Base-by-base conservation (phyloP, 2,329 filamentous ascomycete species). In the Monilinia aucupariae region DNA sequence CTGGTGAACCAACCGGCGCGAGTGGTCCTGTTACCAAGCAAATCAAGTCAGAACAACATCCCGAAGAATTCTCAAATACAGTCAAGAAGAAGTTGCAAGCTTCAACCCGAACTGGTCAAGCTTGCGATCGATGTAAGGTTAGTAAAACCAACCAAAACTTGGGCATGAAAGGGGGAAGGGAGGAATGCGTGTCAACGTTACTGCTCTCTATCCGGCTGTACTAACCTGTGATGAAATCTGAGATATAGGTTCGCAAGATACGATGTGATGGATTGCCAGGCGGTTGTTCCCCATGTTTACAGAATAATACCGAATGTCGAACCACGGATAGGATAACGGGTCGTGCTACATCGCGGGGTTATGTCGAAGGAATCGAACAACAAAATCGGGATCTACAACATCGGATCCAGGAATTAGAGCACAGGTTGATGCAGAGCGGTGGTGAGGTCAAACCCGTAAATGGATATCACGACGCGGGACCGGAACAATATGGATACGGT, bases 321-420 rank as follows among this genome's bases (percentile, higher is more conserved):
- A 92, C 92, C 61, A 96, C 91, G 64, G 91, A 96, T 75, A 86
- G 91, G 70, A 91, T 94, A 72, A 92, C 90, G 4, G 90, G 91
- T 64, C 87, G 89, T 66, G 90, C 91, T 58, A 88, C 90, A 64
- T 85, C 86, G 63, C 82, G 91, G 70, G 91, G 91, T 60, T 91
- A 93, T 71, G 80, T 90, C 67, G 87, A 92, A 73, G 83, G 87
- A 69, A 79, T 94, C 62, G 90, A 96, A 75, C 81, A 83, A 65
- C 85, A 92, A 71, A 87, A 88, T 74, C 78, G 76, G n/a, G 82
- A 82, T 68, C 83, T 93, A 78, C 80, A 87, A 67, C 78, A 80
- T 62, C 85, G 86, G 68, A 82, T 93, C 47, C 80, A 82, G 41
- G 84, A 89, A 66, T 80, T 93, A 66, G 86, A 92, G 73, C 80